Conservation (phyloP, 768 basidiomycete species). For the Boletellus ananiceps region DNA sequence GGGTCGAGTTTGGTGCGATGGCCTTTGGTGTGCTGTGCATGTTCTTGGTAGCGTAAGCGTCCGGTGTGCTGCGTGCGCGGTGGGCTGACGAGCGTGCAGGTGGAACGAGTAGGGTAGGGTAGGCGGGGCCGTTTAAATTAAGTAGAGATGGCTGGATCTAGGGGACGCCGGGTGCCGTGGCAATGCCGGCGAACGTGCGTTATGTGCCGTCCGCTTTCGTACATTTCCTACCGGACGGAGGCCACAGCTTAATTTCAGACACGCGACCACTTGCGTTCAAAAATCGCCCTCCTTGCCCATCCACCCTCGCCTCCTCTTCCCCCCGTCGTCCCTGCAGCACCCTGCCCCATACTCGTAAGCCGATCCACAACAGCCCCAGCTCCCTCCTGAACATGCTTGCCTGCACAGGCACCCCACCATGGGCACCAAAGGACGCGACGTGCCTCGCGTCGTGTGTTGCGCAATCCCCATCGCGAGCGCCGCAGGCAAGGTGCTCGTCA, state of each 20-base stretch:
- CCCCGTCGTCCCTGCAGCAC: slow-evolving; percentile 5
- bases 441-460: slow-evolving; percentile 85
- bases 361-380: neutral
- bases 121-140: no score
- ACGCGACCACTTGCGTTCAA: slow-evolving; percentile 31
- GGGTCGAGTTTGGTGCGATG: slow-evolving; percentile 82
- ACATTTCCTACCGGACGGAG: slow-evolving; percentile 18
- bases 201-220: slow-evolving; percentile 22
- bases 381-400: neutral
- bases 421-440: slow-evolving; percentile 69
- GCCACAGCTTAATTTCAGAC: slow-evolving; percentile 34
- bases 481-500: slow-evolving; percentile 72
- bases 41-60: slow-evolving; percentile 84
- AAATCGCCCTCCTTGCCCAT: neutral
- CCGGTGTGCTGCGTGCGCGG: slow-evolving; percentile 18
- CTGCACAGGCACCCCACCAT: slow-evolving; percentile 21
- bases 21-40: slow-evolving; percentile 86
- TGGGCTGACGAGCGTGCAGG: slow-evolving; percentile 34
- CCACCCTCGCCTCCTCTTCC: neutral
- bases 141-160: slow-evolving; percentile 9
- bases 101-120: slow-evolving; percentile 64
- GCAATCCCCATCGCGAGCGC: slow-evolving; percentile 79
- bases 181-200: slow-evolving; percentile 39
- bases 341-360: neutral
- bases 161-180: slow-evolving; percentile 18